Evolutionary conservation across 139 green algal genomes (phyloP), one percentile per base, ranked within the genome.

Genomic region (Gonium pectorale): DNA sequence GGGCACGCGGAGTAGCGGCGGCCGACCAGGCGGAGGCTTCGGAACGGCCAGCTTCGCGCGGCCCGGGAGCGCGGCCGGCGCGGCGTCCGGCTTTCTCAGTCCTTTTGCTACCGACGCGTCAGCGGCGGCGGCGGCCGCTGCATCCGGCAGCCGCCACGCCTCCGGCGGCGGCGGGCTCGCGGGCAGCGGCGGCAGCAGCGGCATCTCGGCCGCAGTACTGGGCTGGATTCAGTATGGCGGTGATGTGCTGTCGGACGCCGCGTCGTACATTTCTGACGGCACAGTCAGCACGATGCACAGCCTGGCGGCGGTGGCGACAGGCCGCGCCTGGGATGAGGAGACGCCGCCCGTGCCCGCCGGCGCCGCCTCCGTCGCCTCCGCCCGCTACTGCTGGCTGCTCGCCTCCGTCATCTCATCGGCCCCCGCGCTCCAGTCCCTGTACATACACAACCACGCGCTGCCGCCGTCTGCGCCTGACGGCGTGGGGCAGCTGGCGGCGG

Each of bases 361-460:
- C 56, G 38, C 6, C 15, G 54, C 27, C 38, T 19, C 26, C 46
- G 46, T 67, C 33, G 78, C 41, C 5, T 77, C 63, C 1, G 44
- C 78, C 9, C 78, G 63, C 0, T 85, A 85, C 78, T 74, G 78
- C 44, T 85, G 78, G 78, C 33, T 85, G 63, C 78, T 85, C 33
- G 78, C 78, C 46, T 43, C 78, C 24, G 63, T 85, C 33, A 6
- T 85, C 63, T n/a, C 78, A 33, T 40, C 63, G n/a, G 78, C 78
- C 33, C 78, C 78, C 46, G 78, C 78, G 63, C 63, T 85, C 1
- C 46, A 33, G 35, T 67, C 63, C 24, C 78, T 85, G 78, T 77
- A 67, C 78, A 31, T 85, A 0, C 78, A 85, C 63, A 85, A 85
- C 63, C 78, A 85, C 46, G 63, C 63, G 44, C 35, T 85, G 44